A percentile compares a stretch with the other conserved stretches of the same genome.
Conservation (phyloP, 345 rosid species). For the Bruguiera gymnorhiza region DNA sequence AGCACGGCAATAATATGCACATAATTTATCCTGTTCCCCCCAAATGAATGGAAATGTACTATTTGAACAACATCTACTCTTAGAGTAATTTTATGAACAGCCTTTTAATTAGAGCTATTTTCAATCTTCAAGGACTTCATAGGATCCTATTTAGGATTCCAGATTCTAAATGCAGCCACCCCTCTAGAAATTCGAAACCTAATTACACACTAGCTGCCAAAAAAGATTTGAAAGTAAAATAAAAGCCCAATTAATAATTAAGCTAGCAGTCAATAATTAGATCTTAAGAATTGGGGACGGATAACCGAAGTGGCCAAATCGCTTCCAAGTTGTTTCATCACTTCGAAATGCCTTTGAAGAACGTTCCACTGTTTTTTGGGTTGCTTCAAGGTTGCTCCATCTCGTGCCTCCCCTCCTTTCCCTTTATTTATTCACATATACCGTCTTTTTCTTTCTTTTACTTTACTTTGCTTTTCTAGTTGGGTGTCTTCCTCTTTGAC, state of each 20-base stretch:
- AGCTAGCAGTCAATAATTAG: background rate
- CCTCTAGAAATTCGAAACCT: too few relatives aligned
- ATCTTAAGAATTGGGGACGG: slow-evolving; percentile 12
- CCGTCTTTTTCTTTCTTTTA: background rate
- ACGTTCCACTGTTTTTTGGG: slow-evolving; percentile 46
- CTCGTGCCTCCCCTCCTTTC: slow-evolving; percentile 9
- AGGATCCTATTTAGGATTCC: too few relatives aligned
- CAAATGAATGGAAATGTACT: too few relatives aligned
- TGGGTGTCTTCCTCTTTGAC: slow-evolving; percentile 23
- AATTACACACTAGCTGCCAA: background rate
- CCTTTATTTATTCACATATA: background rate
- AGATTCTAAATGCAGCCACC: too few relatives aligned
- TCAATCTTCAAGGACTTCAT: too few relatives aligned
- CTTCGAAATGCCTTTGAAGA: slow-evolving; percentile 39
- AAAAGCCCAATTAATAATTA: background rate
- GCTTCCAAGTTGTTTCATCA: slow-evolving; percentile 17
- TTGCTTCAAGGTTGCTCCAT: slow-evolving; percentile 45
- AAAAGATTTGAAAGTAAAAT: slow-evolving; percentile 9
- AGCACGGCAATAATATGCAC: too few relatives aligned
- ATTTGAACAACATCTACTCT: too few relatives aligned
- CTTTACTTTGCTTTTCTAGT: background rate
- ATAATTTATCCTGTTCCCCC: too few relatives aligned
- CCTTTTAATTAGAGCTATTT: too few relatives aligned
- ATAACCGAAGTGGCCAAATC: slow-evolving; percentile 37
- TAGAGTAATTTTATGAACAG: too few relatives aligned